phyloP scores from a whole-genome alignment of 2,329 filamentous ascomycete species.

The Cladosporium sp. region DNA sequence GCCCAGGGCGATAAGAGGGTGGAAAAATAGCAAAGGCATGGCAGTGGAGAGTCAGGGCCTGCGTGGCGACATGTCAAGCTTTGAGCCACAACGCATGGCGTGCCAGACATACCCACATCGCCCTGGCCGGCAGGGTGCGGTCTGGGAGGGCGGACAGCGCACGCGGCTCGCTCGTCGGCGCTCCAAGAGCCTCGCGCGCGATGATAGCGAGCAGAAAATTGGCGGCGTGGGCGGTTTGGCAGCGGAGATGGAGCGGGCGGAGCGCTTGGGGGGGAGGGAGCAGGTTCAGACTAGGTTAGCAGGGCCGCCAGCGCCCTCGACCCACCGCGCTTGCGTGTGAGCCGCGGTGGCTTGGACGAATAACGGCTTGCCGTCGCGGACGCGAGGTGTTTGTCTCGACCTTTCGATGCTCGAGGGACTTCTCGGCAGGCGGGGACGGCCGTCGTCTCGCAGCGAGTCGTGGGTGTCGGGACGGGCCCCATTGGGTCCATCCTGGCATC shows the following conservation, averaged over 20 bases:
- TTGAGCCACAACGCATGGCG: slow-evolving; percentile 5
- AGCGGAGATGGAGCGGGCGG: background rate
- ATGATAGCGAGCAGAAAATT: slow-evolving; percentile 10
- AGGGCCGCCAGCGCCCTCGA: no score
- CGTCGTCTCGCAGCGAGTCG: background rate
- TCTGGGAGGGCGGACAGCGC: background rate
- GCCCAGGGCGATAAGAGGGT: background rate
- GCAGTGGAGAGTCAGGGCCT: slow-evolving; percentile 1
- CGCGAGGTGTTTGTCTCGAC: background rate
- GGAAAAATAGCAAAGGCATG: background rate
- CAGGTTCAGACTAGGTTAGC: no score
- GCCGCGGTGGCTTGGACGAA: background rate
- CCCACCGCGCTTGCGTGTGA: background rate
- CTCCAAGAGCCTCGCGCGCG: background rate
- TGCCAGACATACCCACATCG: slow-evolving; percentile 6
- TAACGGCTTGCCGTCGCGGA: background rate
- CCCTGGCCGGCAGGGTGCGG: background rate
- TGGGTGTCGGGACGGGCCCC: slow-evolving; percentile 2
- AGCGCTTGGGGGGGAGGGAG: background rate
- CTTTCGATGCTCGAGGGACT: background rate
- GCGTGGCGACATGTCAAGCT: slow-evolving; percentile 7
- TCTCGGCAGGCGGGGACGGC: background rate
- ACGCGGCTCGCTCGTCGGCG: background rate
- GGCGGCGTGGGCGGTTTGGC: background rate
- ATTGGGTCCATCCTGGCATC: background rate